Evolutionary conservation across 768 basidiomycete genomes (phyloP), one percentile per base, ranked within the genome.

Genomic region (Tylopilus cervinicoccineus): DNA sequence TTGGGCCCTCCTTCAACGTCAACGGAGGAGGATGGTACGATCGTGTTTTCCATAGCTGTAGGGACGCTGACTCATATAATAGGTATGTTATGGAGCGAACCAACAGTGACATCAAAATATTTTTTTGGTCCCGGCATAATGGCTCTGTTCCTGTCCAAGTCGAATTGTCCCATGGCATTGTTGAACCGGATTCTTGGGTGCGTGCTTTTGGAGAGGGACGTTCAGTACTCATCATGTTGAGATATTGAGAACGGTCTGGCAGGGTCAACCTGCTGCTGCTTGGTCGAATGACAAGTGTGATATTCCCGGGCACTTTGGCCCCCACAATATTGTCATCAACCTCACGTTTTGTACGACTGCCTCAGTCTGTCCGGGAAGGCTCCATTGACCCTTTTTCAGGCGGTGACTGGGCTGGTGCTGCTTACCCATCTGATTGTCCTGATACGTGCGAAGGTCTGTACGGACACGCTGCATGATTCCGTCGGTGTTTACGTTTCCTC

Each of bases 331-430:
- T 12, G 50, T 71, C 34, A 65, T 72, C 52, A 62, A 73, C 51
- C 72, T 86, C 48, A 80, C 83, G 2, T 78, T 86, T 59, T 86
- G 85, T 84, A 53, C 57, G 80, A 34, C 66, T 6, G 24, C 17
- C 10, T 34, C 46, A 7, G 27, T 22, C 17, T 23, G 5, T 39
- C 24, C 48, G 48, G 42, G 26, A n/a, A 13, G 16, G 31, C 17
- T 11, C 31, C 5, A 6, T 20, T 51, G 37, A 59, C 33, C 3
- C 36, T 36, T 4, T 40, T 37, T 19, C 40, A 81, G 80, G 79
- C 66, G 82, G 80, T 36, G 76, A 78, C 53, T 83, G 75, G 75
- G 83, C 81, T 4, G 80, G 81, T 28, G 47, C 57, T 33, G 66
- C 66, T 10, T 84, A 76, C 59, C 55, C 49, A 17, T 78, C 76